Conservation (phyloP, 257 asterid genomes). For the Fraxinus americana region DNA sequence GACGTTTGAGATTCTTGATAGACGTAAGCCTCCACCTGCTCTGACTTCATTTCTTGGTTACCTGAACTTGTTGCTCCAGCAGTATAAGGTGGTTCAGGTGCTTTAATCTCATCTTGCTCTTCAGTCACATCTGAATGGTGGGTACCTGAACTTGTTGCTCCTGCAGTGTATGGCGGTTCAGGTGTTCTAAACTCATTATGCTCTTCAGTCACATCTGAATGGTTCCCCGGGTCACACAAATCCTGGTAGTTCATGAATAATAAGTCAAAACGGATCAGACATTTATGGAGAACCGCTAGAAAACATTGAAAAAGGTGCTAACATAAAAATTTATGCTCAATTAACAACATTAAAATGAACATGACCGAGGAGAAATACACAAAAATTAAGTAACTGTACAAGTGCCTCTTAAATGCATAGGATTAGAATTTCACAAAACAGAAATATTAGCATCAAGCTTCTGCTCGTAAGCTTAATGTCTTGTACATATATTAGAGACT, state of each 20-base stretch:
- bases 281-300: neutral
- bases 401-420: neutral
- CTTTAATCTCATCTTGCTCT: slow-evolving; percentile 58
- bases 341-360: neutral
- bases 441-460: no score
- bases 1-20: slow-evolving; percentile 29
- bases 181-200: slow-evolving; percentile 54
- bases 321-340: slow-evolving; percentile 2
- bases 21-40: slow-evolving; percentile 19
- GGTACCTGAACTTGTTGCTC: slow-evolving; percentile 12
- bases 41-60: slow-evolving; percentile 36
- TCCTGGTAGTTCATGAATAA: slow-evolving; percentile 51
- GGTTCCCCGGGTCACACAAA: slow-evolving; percentile 68
- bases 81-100: slow-evolving; percentile 36
- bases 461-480: no score
- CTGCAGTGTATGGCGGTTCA: slow-evolving; percentile 29
- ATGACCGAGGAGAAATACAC: neutral
- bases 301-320: neutral
- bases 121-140: slow-evolving; percentile 71
- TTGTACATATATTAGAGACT: no score
- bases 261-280: neutral
- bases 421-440: no score
- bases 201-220: slow-evolving; percentile 53
- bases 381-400: no score
- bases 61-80: slow-evolving; percentile 10